Evolutionary conservation across 768 basidiomycete species (phyloP).

Genomic region (Pisolithus microcarpus): DNA sequence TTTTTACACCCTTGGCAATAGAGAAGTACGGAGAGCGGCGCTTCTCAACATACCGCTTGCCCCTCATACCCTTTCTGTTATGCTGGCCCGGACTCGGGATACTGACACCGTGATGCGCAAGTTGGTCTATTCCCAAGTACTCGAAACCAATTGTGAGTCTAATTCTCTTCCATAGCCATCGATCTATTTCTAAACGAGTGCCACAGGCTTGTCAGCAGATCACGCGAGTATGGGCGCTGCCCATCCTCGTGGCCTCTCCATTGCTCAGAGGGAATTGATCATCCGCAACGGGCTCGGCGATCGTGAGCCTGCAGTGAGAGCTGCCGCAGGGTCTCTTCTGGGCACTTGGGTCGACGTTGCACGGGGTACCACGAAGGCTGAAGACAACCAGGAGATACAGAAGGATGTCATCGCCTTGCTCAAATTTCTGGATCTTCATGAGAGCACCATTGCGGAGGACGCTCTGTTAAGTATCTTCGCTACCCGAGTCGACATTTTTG

Average conservation of each 20-base stretch:
- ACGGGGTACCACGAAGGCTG: conserved; percentile 33
- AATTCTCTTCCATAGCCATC: not conserved
- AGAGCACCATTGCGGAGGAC: conserved; percentile 60
- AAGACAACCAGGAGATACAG: conserved; percentile 24
- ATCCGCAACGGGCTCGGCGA: conserved; percentile 82
- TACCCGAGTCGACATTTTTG: conserved; percentile 56
- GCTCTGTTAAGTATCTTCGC: conserved; percentile 70
- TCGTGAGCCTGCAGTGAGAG: conserved; percentile 65
- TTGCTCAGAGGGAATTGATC: conserved; percentile 69
- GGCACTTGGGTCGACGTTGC: conserved; percentile 69
- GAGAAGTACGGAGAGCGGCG: conserved; percentile 81
- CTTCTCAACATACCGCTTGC: conserved; percentile 64
- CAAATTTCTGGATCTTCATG: conserved; percentile 50
- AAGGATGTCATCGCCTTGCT: conserved; percentile 44
- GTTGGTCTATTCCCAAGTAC: conserved; percentile 56
- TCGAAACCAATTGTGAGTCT: conserved; percentile 37
- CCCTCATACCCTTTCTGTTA: conserved; percentile 46
- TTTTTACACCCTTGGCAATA: conserved; percentile 22
- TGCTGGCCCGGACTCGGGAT: conserved; percentile 77
- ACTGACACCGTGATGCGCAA: conserved; percentile 69
- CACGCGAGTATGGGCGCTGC: conserved; percentile 42
- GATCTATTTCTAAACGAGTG: not conserved
- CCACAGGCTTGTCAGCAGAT: conserved; percentile 13
- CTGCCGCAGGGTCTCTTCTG: conserved; percentile 66
- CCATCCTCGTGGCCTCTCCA: conserved; percentile 59